Conservation (phyloP, 1,139 yeast species). For the Arxiozyma heterogenica region DNA sequence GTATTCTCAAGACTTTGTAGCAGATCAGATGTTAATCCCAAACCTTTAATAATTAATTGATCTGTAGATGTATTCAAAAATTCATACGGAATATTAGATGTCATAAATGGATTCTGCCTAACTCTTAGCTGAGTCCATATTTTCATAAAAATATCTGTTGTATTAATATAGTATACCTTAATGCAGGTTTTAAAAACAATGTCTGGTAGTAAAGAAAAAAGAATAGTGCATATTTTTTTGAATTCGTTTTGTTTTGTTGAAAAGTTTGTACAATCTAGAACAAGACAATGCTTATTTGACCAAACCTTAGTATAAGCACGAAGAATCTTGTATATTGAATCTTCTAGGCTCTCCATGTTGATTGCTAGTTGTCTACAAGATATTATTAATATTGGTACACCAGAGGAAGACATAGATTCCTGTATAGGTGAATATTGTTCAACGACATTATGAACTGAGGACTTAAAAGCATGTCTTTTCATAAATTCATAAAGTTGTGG, state of each 20-base stretch:
- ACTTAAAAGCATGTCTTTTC: conserved; percentile 54
- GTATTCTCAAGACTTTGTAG: conserved; percentile 40
- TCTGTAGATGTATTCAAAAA: conserved; percentile 41
- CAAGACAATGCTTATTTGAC: conserved; percentile 55
- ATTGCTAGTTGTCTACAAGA: conserved; percentile 32
- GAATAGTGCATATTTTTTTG: conserved; percentile 24
- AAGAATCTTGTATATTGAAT: conserved; percentile 53
- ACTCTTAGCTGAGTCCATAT: conserved; percentile 27
- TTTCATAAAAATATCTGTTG: conserved; percentile 39
- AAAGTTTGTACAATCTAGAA: conserved; percentile 64
- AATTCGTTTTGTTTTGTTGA: conserved; percentile 23
- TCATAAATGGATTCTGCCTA: conserved; percentile 14
- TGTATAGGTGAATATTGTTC: conserved; percentile 37
- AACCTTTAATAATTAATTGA: conserved; percentile 38
- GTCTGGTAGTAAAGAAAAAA: conserved; percentile 39
- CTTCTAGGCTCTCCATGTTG: conserved; percentile 42
- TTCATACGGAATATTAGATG: conserved; percentile 17
- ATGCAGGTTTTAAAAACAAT: conserved; percentile 47
- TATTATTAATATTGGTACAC: conserved; percentile 57
- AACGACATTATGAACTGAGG: conserved; percentile 29
- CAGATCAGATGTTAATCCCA: conserved; percentile 40
- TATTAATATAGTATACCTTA: conserved; percentile 51
- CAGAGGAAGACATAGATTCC: conserved; percentile 61
- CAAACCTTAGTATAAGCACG: conserved; percentile 66
- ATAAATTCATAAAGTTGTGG: conserved; percentile 63